Base-by-base conservation (phyloP, 2,329 filamentous ascomycete species). In the Colletotrichum gigasporum region DNA sequence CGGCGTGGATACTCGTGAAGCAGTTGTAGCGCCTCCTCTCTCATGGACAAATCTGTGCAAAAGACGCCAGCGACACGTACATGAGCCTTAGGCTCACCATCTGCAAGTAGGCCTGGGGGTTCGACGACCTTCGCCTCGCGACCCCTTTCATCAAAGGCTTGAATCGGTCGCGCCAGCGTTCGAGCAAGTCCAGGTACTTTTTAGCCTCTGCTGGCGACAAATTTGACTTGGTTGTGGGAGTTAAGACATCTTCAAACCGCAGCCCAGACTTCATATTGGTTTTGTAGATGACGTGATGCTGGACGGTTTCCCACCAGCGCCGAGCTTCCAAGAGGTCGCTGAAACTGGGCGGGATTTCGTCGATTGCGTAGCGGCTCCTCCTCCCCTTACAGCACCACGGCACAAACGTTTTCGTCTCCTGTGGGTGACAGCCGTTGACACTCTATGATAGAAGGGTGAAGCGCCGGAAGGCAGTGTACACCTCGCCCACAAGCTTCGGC, bases 1-100 rank as follows among this genome's bases (percentile, higher is more conserved):
- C 78, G 76, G 5, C 80, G 75, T 5, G 80, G 80, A 24, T 81
- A 79, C 26, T 75, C 69, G 3, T 71, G 70, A n/a, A 83, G 68
- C 18, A 83, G 75, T 8, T 74, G 70, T 10, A 79, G 75, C 8
- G 80, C 78, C 2, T 82, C 77, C 7, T 75, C 72, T 11, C 79
- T 73, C 4, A 82, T 74, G 0, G 67, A 60, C 2, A 70, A 67
- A 42, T 81, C 77, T 6, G 76, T 73, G 34, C 79, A 82, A 11
- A 76, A 77, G 64, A 79, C 78, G 0, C 80, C 72, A 65, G 32
- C 5, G 63, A 63, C 24, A 63, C 14, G 11, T 51, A 47, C 14
- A 52, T 22, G 11, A 65, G 4, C 14, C 59, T 28, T 7, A 63
- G 37, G 24, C 30, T 52, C 8, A 39, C 12, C 35, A 34, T 32